Evolutionary conservation across 2,329 filamentous ascomycete genomes (phyloP).

Genomic region (Fonsecaea erecta): DNA sequence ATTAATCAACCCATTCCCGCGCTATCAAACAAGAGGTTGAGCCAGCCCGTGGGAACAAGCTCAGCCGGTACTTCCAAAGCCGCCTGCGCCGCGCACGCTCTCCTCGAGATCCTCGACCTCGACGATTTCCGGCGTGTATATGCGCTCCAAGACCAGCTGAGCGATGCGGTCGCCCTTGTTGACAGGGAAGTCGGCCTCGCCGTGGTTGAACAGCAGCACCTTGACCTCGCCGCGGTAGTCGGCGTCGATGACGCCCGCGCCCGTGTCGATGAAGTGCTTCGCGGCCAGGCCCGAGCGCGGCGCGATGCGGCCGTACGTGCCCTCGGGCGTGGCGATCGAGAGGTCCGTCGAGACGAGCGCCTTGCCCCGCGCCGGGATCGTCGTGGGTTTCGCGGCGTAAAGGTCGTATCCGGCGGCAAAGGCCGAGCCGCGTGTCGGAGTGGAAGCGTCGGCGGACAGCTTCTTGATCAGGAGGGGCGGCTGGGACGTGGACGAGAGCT

Average conservation of each 20-base stretch:
- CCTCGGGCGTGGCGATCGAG: conserved; percentile 84
- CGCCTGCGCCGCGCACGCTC: conserved; percentile 86
- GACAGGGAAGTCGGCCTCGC: conserved; percentile 77
- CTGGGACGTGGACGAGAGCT: conserved; percentile 41
- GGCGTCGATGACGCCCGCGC: conserved; percentile 95
- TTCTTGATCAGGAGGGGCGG: conserved; percentile 86
- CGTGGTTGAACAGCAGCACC: conserved; percentile 92
- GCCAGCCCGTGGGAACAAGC: not conserved
- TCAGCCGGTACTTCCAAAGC: conserved; percentile 83
- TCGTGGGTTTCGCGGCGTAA: conserved; percentile 74
- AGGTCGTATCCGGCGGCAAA: conserved; percentile 94
- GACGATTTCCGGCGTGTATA: conserved; percentile 89
- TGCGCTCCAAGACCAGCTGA: conserved; percentile 91
- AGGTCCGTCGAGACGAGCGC: conserved; percentile 89
- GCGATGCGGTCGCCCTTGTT: conserved; percentile 88
- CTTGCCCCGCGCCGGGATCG: conserved; percentile 81
- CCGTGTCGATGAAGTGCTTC: conserved; percentile 95
- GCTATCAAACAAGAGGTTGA: too few relatives aligned
- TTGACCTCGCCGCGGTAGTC: conserved; percentile 95
- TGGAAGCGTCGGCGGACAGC: conserved; percentile 74
- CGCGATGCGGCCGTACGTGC: conserved; percentile 87
- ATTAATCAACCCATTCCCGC: not conserved
- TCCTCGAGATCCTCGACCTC: conserved; percentile 87
- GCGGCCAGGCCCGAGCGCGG: conserved; percentile 87
- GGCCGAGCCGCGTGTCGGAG: conserved; percentile 85